Base-by-base conservation (phyloP, 2,329 filamentous ascomycete genomes). In the Xylaria sp. region DNA sequence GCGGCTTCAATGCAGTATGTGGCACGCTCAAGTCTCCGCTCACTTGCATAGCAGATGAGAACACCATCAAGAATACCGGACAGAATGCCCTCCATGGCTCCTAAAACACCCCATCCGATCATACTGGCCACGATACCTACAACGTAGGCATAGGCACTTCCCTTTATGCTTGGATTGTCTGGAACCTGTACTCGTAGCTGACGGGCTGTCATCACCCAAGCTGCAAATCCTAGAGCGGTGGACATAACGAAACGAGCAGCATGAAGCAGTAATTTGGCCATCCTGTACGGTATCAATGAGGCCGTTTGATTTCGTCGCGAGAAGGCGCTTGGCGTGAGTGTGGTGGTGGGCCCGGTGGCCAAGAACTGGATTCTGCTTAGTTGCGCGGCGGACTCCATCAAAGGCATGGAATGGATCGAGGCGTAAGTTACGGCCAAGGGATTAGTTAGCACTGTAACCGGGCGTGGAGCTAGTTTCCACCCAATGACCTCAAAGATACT, bases 171-270 rank as follows among this genome's bases (percentile, higher is more conserved):
- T 60, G 79, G 72, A 1, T 85, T 85, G 47, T 83, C 86, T 65
- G 80, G 89, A 68, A 82, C 81, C 76, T 82, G 83, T 21, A 96
- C 83, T 60, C 86, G 84, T 3, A 98, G 84, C 80, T 92, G 90
- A 70, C 93, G 90, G 11, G 96, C 94, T 42, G 94, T 97, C 55
- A 93, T 92, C 8, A 98, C 93, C 96, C 96, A 99, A n/a, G 93
- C 95, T 3, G 93, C 94, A 76, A 98, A 97, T 0, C 95, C 95
- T 34, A 99, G 87, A 0, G 90, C 92, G 55, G 94, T 89, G 0
- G 93, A 93, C 89, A 98, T 97, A 76, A 98, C 92, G 78, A 95
- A 92, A 19, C 95, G 89, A 1, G 94, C 96, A 2, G 95, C 93
- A 74, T 98, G 93, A 3, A 99, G 88, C 7, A 99, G 87, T 32